These are phyloP conservation scores for Cicer chorassanicum DNA, from an alignment of 306 rosid genomes.

Conservation along the genomic window DNA sequence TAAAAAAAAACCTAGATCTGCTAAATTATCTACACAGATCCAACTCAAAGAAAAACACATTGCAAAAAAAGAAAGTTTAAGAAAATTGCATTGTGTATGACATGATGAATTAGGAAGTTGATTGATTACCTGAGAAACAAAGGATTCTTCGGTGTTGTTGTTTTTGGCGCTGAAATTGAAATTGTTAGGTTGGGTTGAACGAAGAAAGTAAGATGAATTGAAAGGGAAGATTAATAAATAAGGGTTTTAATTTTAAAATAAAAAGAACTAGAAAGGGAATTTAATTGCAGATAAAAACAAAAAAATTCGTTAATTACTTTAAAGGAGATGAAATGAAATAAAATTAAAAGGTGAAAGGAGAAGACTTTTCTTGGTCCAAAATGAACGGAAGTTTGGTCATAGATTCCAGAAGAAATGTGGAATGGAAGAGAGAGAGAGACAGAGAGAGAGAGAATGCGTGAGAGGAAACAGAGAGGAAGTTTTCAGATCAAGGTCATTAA, in stretches of 20 bases:
- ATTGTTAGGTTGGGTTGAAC: conserved; percentile 33
- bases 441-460: background rate
- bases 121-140: conserved; percentile 39
- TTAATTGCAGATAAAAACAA: conserved; percentile 28
- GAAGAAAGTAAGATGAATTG: conserved; percentile 20
- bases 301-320: background rate
- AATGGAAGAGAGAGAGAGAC: background rate
- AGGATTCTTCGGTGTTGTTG: conserved; percentile 3
- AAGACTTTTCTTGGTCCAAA: conserved; percentile 47
- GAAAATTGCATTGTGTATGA: background rate
- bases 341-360: background rate
- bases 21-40: conserved; percentile 16
- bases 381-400: conserved; percentile 33
- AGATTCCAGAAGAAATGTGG: conserved; percentile 18
- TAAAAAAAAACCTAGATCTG: conserved; percentile 47
- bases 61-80: too few species aligned
- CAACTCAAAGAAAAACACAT: conserved; percentile 28
- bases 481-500: conserved; percentile 15
- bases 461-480: background rate
- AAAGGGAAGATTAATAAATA: conserved; percentile 26
- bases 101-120: background rate
- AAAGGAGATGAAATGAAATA: conserved; percentile 2
- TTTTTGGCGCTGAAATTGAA: conserved; percentile 13
- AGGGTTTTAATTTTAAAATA: background rate
- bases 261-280: background rate